A percentile compares a stretch with the other conserved stretches of the same genome.
Evolutionary conservation across 306 rosid genomes (phyloP).

Genomic region (Trifolium pratense): DNA sequence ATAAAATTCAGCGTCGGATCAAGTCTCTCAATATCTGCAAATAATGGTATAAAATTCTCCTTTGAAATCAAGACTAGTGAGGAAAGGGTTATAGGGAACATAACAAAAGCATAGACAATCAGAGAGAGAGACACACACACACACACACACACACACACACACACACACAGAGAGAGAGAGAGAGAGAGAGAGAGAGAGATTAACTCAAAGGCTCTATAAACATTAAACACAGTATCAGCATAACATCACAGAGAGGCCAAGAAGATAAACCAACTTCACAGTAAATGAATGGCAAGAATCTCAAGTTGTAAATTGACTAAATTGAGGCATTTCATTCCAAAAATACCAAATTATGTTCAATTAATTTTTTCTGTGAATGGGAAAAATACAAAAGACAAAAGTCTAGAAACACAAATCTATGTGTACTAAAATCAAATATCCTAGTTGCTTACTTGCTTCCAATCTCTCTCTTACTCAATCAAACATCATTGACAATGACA

Average conservation of each 20-base stretch:
- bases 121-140: background rate
- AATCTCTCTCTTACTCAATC: slow-evolving; percentile 18
- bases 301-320: background rate
- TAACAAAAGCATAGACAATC: background rate
- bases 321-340: background rate
- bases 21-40: background rate
- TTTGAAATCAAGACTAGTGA: background rate
- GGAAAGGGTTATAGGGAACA: background rate
- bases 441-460: slow-evolving; percentile 8
- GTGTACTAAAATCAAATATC: slow-evolving; percentile 20
- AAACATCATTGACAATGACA: slow-evolving; percentile 36
- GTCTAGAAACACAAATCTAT: slow-evolving; percentile 18
- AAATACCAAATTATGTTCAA: background rate
- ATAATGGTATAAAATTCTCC: background rate
- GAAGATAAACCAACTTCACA: slow-evolving; percentile 12
- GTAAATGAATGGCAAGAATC: slow-evolving; percentile 17
- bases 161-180: background rate
- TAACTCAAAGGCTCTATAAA: background rate
- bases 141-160: too few species aligned
- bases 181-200: background rate
- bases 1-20: slow-evolving; percentile 29
- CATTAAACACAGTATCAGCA: background rate
- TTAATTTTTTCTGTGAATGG: background rate
- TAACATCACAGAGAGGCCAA: background rate
- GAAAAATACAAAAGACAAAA: background rate